Percentiles rank a stretch among this genome's conserved stretches.
These are phyloP conservation scores for Marchantia paleacea DNA, from an alignment of 225 moss, liverwort and hornwort species.

Conservation along the genomic window DNA sequence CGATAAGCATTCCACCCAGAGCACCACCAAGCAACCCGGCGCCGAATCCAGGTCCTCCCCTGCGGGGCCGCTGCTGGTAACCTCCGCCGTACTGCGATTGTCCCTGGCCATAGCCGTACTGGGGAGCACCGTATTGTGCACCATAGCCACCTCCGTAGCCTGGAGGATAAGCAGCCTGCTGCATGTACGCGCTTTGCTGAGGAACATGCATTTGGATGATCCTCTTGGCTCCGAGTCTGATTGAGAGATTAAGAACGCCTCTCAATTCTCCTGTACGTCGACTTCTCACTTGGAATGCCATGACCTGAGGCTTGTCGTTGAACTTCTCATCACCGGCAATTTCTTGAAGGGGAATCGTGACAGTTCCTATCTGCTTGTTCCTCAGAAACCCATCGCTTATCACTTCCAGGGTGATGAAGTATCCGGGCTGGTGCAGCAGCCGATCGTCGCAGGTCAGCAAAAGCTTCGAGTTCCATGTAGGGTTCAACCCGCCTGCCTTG, in stretches of 20 bases:
- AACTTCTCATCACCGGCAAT: conserved; percentile 28
- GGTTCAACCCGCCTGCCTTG: conserved; percentile 50
- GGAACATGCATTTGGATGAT: neutral
- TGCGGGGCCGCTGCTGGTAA: conserved; percentile 11
- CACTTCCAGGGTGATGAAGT: conserved; percentile 52
- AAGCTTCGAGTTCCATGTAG: conserved; percentile 63
- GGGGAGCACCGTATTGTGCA: conserved; percentile 6
- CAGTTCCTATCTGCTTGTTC: conserved; percentile 51
- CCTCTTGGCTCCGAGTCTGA: conserved; percentile 48
- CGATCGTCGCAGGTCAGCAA: conserved; percentile 53
- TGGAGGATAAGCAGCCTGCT: neutral
- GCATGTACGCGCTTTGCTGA: neutral
- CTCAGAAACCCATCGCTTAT: conserved; percentile 56
- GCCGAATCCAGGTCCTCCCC: conserved; percentile 4
- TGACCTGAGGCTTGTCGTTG: conserved; percentile 15
- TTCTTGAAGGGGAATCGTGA: conserved; percentile 44
- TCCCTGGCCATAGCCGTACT: conserved; percentile 1
- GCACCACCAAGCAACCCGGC: conserved; percentile 9
- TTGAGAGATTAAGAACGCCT: conserved; percentile 53
- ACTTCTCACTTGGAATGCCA: conserved; percentile 45
- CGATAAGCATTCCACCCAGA: conserved; percentile 11
- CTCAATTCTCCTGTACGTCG: conserved; percentile 50
- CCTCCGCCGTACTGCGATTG: neutral
- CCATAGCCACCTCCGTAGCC: conserved; percentile 13
- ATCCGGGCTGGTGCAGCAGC: conserved; percentile 39